phyloP scores from a whole-genome alignment of 2,329 filamentous ascomycete genomes.

The Epichloe bromicola region DNA sequence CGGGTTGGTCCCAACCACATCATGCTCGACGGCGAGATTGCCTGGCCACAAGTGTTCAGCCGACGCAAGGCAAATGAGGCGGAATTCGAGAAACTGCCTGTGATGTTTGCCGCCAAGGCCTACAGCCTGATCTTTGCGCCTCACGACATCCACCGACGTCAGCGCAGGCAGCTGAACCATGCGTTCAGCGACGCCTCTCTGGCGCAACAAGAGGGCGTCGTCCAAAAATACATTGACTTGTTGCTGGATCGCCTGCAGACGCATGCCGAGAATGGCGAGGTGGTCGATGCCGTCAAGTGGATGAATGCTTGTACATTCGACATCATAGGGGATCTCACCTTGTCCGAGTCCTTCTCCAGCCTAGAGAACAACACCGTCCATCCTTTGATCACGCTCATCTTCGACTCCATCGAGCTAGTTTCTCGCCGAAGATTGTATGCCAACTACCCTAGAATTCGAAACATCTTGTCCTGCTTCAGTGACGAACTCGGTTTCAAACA shows the following conservation, averaged over 20 bases:
- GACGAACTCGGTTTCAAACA: neutral
- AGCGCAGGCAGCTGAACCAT: conserved; percentile 14
- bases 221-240: conserved; percentile 15
- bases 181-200: conserved; percentile 20
- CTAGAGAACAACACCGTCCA: conserved; percentile 17
- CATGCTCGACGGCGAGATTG: conserved; percentile 18
- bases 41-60: conserved; percentile 22
- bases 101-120: conserved; percentile 5
- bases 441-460: conserved; percentile 3
- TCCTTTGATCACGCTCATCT: conserved; percentile 14
- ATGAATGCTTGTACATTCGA: conserved; percentile 27
- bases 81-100: conserved; percentile 8
- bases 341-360: conserved; percentile 28
- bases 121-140: conserved; percentile 9
- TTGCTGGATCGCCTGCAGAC: conserved; percentile 12
- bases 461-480: conserved; percentile 1
- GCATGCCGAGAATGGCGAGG: conserved; percentile 4
- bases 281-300: conserved; percentile 20
- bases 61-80: conserved; percentile 10
- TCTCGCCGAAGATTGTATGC: conserved; percentile 7
- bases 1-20: conserved; percentile 28
- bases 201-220: conserved; percentile 16
- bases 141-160: conserved; percentile 9
- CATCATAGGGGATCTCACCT: conserved; percentile 28
- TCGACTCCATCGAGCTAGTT: conserved; percentile 5